phyloP scores from a whole-genome alignment of 2,329 filamentous ascomycete genomes.

The Raffaelea ambrosiae region DNA sequence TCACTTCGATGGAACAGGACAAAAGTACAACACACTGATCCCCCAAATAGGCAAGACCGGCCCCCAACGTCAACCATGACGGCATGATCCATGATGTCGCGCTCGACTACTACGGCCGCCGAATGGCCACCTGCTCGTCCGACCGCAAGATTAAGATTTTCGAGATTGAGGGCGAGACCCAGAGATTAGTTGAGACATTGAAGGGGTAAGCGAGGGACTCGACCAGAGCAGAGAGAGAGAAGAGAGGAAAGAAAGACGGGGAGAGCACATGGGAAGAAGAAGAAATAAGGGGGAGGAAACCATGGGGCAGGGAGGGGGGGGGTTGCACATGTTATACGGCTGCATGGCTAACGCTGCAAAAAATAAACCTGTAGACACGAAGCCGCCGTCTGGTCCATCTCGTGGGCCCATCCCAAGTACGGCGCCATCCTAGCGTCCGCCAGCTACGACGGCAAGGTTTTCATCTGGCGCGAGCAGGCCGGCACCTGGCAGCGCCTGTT shows the following conservation, averaged over 20 bases:
- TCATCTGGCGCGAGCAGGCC: constrained; percentile 92
- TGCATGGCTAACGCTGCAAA: neutral
- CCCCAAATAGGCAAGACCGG: constrained; percentile 57
- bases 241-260: neutral
- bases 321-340: too few relatives aligned
- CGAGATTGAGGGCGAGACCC: constrained; percentile 88
- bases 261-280: neutral
- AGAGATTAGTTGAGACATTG: constrained; percentile 83
- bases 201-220: constrained; percentile 63
- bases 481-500: constrained; percentile 78
- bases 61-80: constrained; percentile 84
- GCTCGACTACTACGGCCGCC: constrained; percentile 95
- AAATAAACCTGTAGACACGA: constrained; percentile 59
- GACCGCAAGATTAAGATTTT: constrained; percentile 99
- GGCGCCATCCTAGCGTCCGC: constrained; percentile 95
- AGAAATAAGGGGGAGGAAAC: neutral
- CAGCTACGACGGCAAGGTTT: constrained; percentile 94
- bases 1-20: too few relatives aligned
- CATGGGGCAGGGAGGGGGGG: neutral
- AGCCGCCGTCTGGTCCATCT: constrained; percentile 94
- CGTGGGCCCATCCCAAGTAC: constrained; percentile 97
- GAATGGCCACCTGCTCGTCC: constrained; percentile 92
- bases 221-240: neutral
- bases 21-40: too few relatives aligned
- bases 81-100: constrained; percentile 99